phyloP scores from a whole-genome alignment of 2,329 filamentous ascomycete species.

The Tolypocladium capitatum region DNA sequence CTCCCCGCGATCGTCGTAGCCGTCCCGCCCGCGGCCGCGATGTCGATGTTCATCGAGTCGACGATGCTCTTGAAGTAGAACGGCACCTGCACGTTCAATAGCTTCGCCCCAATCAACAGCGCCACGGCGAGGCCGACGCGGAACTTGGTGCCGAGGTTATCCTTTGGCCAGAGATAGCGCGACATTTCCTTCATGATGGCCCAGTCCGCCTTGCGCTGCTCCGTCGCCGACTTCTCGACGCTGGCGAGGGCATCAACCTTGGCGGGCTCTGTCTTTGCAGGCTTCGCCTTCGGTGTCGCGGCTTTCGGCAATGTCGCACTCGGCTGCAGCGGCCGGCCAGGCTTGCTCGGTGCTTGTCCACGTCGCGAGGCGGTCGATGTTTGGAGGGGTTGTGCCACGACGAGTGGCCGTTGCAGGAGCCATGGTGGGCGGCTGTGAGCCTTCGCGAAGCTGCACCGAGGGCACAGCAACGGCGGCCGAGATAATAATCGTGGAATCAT shows the following conservation, averaged over 20 bases:
- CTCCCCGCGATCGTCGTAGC: conserved; percentile 79
- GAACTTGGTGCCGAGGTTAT: conserved; percentile 57
- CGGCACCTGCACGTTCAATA: conserved; percentile 92
- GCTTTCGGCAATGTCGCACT: conserved; percentile 1
- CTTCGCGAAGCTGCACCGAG: conserved; percentile 14
- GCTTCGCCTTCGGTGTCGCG: conserved; percentile 7
- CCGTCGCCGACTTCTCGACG: conserved; percentile 47
- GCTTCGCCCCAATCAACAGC: conserved; percentile 78
- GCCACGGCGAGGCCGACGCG: conserved; percentile 76
- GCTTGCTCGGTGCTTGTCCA: conserved; percentile 5
- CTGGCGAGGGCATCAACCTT: conserved; percentile 18
- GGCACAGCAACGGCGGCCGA: conserved; percentile 18
- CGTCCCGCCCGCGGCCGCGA: conserved; percentile 73
- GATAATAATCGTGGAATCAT: conserved; percentile 24
- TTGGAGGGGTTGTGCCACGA: conserved; percentile 11
- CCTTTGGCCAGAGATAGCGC: conserved; percentile 90
- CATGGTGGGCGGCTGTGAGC: conserved; percentile 14
- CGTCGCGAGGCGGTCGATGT: conserved; percentile 17
- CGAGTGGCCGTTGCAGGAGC: conserved; percentile 12
- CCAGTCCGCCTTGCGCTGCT: conserved; percentile 95
- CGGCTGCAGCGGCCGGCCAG: not conserved
- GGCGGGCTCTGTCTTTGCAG: conserved; percentile 5
- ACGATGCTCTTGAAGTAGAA: conserved; percentile 99
- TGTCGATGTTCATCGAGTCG: conserved; percentile 94
- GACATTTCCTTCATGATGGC: conserved; percentile 98